phyloP scores from a whole-genome alignment of 78 protist genomes.

The Anaeramoeba flamelloides region DNA sequence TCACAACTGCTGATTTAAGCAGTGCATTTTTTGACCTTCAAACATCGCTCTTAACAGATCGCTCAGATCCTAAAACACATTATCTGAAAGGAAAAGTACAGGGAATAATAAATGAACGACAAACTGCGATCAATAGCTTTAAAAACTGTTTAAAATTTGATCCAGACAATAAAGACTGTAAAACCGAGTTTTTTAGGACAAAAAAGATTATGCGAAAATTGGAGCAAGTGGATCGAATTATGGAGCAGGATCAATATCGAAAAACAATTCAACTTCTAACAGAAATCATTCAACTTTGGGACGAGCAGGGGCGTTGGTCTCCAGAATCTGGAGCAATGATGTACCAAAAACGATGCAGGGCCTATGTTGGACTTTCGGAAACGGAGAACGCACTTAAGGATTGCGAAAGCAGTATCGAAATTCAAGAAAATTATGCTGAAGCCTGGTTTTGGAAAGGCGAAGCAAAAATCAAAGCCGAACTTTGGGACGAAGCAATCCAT shows the following conservation, averaged over 20 bases:
- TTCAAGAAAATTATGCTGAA: neutral
- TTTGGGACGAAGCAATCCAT: neutral
- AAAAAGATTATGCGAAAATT: neutral
- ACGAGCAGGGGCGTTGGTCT: neutral
- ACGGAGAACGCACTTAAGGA: neutral
- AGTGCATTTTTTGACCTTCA: neutral
- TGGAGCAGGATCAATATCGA: neutral
- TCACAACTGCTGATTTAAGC: no score
- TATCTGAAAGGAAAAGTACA: neutral
- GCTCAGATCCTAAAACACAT: neutral
- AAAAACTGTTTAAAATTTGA: neutral
- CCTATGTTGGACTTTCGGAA: neutral
- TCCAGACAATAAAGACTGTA: neutral
- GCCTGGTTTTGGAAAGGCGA: neutral
- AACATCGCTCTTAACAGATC: neutral
- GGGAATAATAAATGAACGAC: neutral
- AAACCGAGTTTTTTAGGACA: neutral
- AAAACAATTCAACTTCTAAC: neutral
- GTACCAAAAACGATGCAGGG: neutral
- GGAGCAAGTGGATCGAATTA: neutral
- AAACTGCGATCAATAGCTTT: neutral
- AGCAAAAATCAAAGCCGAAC: neutral
- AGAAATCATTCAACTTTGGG: neutral
- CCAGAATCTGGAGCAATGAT: neutral
- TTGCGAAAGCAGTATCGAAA: neutral